Conservation (phyloP, 345 rosid genomes). For the Arabidopsis suecica region DNA sequence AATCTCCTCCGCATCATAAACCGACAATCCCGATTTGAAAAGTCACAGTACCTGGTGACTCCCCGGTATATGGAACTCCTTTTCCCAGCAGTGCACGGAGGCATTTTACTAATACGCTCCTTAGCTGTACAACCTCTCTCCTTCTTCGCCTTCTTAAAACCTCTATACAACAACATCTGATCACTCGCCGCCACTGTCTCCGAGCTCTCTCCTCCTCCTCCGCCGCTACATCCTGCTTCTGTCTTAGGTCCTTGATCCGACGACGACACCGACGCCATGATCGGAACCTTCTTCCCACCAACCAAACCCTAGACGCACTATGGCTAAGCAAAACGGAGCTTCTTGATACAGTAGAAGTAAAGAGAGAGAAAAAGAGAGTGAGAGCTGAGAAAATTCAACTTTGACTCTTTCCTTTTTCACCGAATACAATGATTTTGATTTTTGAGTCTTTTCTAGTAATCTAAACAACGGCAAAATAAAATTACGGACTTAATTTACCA, state of each 20-base stretch:
- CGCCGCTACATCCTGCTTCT: constrained; percentile 51
- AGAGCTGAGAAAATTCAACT: constrained; percentile 18
- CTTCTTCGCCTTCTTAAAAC: constrained; percentile 88
- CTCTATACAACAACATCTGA: constrained; percentile 79
- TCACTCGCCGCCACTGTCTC: constrained; percentile 79
- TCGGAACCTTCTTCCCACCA: constrained; percentile 7
- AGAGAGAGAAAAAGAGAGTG: constrained; percentile 31
- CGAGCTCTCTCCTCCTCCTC: constrained; percentile 59
- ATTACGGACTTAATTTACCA: constrained; percentile 42
- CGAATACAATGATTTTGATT: constrained; percentile 32
- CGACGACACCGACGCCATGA: constrained; percentile 81
- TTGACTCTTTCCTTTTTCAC: constrained; percentile 38
- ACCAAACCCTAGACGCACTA: constrained; percentile 43
- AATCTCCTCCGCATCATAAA: constrained; percentile 3
- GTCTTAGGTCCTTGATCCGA: constrained; percentile 83
- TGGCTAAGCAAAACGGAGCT: constrained; percentile 28
- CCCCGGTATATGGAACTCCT: constrained; percentile 99
- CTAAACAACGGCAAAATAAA: constrained; percentile 9
- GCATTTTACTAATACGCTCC: constrained; percentile 99
- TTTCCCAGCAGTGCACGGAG: constrained; percentile 97
- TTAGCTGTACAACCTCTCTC: constrained; percentile 98
- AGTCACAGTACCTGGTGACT: constrained; percentile 75
- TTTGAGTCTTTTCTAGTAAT: constrained; percentile 7
- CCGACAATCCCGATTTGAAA: background rate
- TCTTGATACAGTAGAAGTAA: constrained; percentile 30